These are phyloP conservation scores for Rhynchospora breviuscula DNA, from an alignment of 176 grass and related monocot genomes.

Conservation along the genomic window DNA sequence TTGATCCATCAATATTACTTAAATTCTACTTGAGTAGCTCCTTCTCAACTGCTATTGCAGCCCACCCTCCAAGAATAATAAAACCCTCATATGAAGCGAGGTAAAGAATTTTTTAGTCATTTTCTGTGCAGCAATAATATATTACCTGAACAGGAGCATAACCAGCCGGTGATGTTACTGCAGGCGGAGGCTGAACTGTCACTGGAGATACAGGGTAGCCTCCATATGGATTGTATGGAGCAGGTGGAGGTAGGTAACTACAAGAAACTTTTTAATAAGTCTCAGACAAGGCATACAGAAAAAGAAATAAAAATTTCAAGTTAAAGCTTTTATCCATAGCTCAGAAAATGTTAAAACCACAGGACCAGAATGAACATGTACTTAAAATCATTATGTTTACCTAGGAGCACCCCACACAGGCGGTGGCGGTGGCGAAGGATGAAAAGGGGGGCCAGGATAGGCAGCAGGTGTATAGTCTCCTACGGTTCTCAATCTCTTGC, in stretches of 20 bases:
- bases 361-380: background rate
- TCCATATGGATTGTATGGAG: conserved; percentile 86
- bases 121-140: conserved; percentile 8
- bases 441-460: conserved; percentile 80
- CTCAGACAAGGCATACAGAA: background rate
- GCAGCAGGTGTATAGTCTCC: conserved; percentile 72
- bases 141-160: conserved; percentile 98
- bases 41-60: background rate
- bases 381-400: conserved; percentile 24
- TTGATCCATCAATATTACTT: background rate
- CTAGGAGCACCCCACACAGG: conserved; percentile 79
- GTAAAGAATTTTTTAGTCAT: background rate
- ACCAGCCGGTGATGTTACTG: conserved; percentile 52
- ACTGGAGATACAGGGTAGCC: conserved; percentile 60
- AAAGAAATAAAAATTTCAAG: background rate
- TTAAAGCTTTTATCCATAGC: background rate
- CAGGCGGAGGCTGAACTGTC: conserved; percentile 61
- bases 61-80: background rate
- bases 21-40: background rate
- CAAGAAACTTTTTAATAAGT: conserved; percentile 3
- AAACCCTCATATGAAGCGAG: background rate
- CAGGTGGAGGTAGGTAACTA: conserved; percentile 70
- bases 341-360: background rate
- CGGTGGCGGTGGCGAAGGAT: conserved; percentile 68
- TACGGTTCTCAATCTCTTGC: conserved; percentile 79